Base-by-base conservation (phyloP, 441 rosid genomes). In the Omphalea diandra region DNA sequence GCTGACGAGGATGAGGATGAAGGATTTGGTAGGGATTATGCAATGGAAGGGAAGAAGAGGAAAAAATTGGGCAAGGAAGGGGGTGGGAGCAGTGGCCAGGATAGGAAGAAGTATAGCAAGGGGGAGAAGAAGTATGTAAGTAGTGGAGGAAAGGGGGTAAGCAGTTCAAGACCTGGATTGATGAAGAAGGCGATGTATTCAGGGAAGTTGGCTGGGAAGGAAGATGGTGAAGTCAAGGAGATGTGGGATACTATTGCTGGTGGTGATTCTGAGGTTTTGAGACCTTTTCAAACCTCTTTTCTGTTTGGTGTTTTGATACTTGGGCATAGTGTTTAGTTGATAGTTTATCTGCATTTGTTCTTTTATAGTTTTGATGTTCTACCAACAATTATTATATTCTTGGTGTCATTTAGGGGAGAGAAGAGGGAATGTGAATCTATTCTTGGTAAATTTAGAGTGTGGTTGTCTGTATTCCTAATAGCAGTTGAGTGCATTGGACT, bases 191-290 rank as follows among this genome's bases (percentile, higher is more conserved):
- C 75, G 71, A 69, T 77, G 67, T 38, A 75, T 44, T 71, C 75
- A 2, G 76, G 68, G 26, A 68, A 59, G 58, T 14, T 77, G 63
- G 33, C 74, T 3, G 74, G 73, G 20, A 79, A 65, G 49, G 82
- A 82, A 63, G 90, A 84, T 43, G 85, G 85, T 26, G 88, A 86
- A 52, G 88, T 86, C 41, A 86, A 88, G 72, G 99, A 92, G 88
- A 90, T 94, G 98, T 94, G 99, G 99, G 84, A 89, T 29, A 85
- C 90, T 41, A 88, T 91, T 73, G 97, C 93, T 2, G 83, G 88
- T 11, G 91, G 84, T 44, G 91, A 94, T 80, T 93, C 98, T 24
- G 98, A 94, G 96, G 98, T 94, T 67, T 53, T 43, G 32, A 38
- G 58, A n/a, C n/a, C 1, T 44, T 52, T 44, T 27, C 15, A 14